Evolutionary conservation across 768 basidiomycete genomes (phyloP).

Genomic region (Calocybe cyanea): DNA sequence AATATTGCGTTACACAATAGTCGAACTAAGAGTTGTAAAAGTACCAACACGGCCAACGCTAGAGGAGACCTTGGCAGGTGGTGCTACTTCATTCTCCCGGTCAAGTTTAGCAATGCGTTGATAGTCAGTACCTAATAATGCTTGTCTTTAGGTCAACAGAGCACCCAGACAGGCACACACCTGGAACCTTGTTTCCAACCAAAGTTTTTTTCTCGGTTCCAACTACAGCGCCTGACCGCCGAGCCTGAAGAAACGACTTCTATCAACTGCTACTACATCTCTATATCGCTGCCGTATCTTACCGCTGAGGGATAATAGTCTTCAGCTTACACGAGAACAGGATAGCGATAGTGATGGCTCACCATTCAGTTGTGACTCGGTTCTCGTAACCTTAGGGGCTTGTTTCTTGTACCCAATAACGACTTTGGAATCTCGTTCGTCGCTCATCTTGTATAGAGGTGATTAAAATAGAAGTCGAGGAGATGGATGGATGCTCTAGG

Average conservation of each 20-base stretch:
- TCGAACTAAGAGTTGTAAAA: neutral
- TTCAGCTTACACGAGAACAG: neutral
- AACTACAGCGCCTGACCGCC: constrained; percentile 71
- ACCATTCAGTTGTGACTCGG: constrained; percentile 56
- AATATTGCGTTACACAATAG: neutral
- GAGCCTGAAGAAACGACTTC: constrained; percentile 45
- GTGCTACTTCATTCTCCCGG: constrained; percentile 92
- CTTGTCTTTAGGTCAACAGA: neutral
- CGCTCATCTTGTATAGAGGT: constrained; percentile 31
- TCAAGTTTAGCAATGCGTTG: constrained; percentile 92
- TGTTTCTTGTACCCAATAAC: constrained; percentile 71
- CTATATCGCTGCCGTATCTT: constrained; percentile 21
- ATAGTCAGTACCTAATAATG: constrained; percentile 75
- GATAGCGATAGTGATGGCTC: constrained; percentile 15
- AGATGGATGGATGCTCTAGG: neutral
- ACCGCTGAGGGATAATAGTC: constrained; percentile 45
- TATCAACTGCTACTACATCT: constrained; percentile 7
- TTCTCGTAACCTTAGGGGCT: constrained; percentile 60
- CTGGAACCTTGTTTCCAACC: constrained; percentile 71
- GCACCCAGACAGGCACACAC: constrained; percentile 30
- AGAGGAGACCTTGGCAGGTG: constrained; percentile 74
- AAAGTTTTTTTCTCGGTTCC: constrained; percentile 79
- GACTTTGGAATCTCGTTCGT: constrained; percentile 70
- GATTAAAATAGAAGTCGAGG: neutral
- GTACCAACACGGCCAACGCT: constrained; percentile 63